Conservation (phyloP, 768 basidiomycete species). For the Boletus vermiculosoides region DNA sequence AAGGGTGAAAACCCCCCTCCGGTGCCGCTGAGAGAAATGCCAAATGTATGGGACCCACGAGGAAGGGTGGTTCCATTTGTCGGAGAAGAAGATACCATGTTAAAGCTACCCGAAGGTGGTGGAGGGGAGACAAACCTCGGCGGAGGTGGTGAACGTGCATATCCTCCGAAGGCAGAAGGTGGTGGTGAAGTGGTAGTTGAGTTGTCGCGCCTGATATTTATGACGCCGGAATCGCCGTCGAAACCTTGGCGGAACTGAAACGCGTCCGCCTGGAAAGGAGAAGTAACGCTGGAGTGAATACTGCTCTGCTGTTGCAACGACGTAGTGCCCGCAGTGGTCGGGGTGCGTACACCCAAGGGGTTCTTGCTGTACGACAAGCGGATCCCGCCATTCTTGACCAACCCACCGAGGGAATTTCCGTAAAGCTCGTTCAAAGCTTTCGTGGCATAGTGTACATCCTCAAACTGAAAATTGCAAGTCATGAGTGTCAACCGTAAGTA, state of each 20-base stretch:
- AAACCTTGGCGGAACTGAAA: slow-evolving; percentile 33
- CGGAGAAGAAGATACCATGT: slow-evolving; percentile 25
- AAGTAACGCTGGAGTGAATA: slow-evolving; percentile 20
- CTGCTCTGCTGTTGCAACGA: slow-evolving; percentile 28
- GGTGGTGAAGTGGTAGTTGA: slow-evolving; percentile 24
- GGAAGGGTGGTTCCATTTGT: slow-evolving; percentile 28
- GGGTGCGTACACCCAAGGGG: slow-evolving; percentile 88
- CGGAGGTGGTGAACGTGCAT: slow-evolving; percentile 35
- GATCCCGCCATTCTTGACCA: slow-evolving; percentile 95
- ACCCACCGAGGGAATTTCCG: slow-evolving; percentile 84
- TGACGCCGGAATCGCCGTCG: slow-evolving; percentile 22
- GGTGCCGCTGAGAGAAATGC: slow-evolving; percentile 29
- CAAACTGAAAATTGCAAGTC: slow-evolving; percentile 57
- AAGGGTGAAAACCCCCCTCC: slow-evolving; percentile 33
- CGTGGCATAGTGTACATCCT: slow-evolving; percentile 82
- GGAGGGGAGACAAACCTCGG: slow-evolving; percentile 36
- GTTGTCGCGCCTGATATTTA: slow-evolving; percentile 27
- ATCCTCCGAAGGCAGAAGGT: slow-evolving; percentile 26
- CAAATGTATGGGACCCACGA: slow-evolving; percentile 33
- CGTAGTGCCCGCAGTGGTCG: slow-evolving; percentile 50
- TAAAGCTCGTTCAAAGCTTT: slow-evolving; percentile 88
- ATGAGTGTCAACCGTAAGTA: background rate
- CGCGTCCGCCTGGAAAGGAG: slow-evolving; percentile 29
- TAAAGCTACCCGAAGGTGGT: slow-evolving; percentile 30
- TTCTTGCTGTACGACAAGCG: slow-evolving; percentile 98